Evolutionary conservation across 2,329 filamentous ascomycete species (phyloP).

Genomic region (Fusarium setosum): DNA sequence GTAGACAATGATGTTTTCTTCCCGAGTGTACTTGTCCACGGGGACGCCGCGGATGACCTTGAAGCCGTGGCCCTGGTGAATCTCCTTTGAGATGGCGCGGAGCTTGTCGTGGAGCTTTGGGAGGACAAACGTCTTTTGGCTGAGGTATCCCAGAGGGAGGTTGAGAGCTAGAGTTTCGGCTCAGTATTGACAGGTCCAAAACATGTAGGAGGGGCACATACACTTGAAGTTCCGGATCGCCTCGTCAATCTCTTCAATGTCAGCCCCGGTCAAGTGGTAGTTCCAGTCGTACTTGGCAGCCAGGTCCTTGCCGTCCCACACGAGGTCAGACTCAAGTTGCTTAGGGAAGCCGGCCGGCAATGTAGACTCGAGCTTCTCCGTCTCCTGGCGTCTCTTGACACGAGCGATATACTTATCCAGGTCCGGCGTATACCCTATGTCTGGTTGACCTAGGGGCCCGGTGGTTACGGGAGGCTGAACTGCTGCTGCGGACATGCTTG

Average conservation of each 20-base stretch:
- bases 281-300: conserved; percentile 63
- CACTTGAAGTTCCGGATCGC: conserved; percentile 57
- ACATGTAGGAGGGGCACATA: conserved; percentile 26
- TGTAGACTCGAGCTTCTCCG: conserved; percentile 51
- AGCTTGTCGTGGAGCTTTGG: conserved; percentile 50
- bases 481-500: conserved; percentile 8
- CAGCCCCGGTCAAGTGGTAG: conserved; percentile 57
- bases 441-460: conserved; percentile 62
- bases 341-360: conserved; percentile 63
- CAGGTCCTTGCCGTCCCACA: conserved; percentile 67
- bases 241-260: conserved; percentile 61
- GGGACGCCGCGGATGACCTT: conserved; percentile 68
- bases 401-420: conserved; percentile 64
- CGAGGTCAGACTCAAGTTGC: conserved; percentile 60
- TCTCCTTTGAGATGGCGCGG: conserved; percentile 61
- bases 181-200: neutral
- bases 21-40: conserved; percentile 60
- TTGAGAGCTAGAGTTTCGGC: conserved; percentile 45
- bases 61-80: conserved; percentile 69
- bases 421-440: conserved; percentile 68
- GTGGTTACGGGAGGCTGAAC: conserved; percentile 12
- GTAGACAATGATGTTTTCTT: conserved; percentile 70
- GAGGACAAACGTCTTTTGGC: conserved; percentile 31
- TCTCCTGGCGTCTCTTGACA: conserved; percentile 55
- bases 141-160: conserved; percentile 50